Conservation (phyloP, 495 filamentous ascomycete species). For the Bryoglossum gracile region DNA sequence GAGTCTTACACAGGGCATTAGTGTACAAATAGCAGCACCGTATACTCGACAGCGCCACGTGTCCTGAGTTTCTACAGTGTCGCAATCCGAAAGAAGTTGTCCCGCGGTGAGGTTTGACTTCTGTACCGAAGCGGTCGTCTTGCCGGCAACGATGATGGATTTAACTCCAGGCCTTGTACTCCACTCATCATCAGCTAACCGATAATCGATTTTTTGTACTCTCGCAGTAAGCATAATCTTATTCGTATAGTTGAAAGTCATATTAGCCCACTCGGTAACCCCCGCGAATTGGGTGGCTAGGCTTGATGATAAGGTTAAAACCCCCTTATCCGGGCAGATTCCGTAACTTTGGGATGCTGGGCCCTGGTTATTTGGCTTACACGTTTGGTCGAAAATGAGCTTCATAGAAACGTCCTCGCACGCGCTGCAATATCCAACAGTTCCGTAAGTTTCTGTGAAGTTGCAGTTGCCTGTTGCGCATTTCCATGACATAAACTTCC, state of each 20-base stretch:
- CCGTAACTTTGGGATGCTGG: neutral
- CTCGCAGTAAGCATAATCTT: neutral
- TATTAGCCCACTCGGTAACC: neutral
- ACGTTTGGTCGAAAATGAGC: neutral
- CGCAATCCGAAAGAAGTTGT: constrained; percentile 1
- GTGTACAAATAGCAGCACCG: neutral
- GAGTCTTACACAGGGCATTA: neutral
- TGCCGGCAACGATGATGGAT: constrained; percentile 4
- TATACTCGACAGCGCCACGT: constrained; percentile 3
- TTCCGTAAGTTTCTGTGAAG: constrained; percentile 9
- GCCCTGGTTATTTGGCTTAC: neutral
- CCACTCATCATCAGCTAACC: no score
- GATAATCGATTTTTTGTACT: no score
- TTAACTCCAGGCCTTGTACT: no score
- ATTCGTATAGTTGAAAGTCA: constrained; percentile 1
- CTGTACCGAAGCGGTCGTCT: neutral
- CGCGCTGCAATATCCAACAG: constrained; percentile 12
- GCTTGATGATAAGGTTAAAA: constrained; percentile 3
- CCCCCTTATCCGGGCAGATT: no score
- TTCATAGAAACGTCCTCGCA: constrained; percentile 16
- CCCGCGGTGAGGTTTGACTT: neutral
- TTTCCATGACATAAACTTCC: constrained; percentile 4
- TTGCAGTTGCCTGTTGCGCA: constrained; percentile 15
- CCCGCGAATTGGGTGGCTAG: neutral
- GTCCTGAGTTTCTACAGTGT: neutral